phyloP scores from a whole-genome alignment of 148 eudicot genomes.

The Rhododendron vialii region DNA sequence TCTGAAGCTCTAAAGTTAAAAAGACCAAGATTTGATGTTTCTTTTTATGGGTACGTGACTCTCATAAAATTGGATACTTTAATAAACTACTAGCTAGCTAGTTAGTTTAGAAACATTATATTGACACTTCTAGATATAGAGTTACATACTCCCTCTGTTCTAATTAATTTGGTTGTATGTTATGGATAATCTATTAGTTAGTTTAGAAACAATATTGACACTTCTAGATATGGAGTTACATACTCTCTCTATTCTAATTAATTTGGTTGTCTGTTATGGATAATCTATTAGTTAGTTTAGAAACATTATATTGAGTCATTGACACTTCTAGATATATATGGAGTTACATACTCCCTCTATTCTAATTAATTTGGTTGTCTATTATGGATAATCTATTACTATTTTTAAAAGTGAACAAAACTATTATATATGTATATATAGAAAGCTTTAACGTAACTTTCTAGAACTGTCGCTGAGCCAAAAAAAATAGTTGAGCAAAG shows the following conservation, averaged over 20 bases:
- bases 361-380: neutral
- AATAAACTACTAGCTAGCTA: too few relatives aligned
- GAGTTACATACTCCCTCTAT: neutral
- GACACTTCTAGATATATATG: neutral
- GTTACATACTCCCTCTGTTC: neutral
- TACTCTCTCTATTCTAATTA: neutral
- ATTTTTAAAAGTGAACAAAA: neutral
- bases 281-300: neutral
- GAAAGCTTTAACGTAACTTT: neutral
- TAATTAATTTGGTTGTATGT: neutral
- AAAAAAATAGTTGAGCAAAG: neutral
- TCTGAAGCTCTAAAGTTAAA: too few relatives aligned
- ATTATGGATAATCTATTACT: neutral
- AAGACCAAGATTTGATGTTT: too few relatives aligned
- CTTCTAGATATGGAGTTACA: neutral
- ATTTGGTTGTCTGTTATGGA: neutral
- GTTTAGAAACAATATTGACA: neutral
- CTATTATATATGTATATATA: neutral
- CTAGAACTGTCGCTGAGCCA: neutral
- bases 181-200: neutral
- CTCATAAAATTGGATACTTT: too few relatives aligned
- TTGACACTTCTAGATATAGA: neutral
- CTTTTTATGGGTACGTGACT: too few relatives aligned
- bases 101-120: neutral
- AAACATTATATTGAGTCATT: neutral